Conservation (phyloP, 2,329 filamentous ascomycete species). For the Acrocalymma vagum region DNA sequence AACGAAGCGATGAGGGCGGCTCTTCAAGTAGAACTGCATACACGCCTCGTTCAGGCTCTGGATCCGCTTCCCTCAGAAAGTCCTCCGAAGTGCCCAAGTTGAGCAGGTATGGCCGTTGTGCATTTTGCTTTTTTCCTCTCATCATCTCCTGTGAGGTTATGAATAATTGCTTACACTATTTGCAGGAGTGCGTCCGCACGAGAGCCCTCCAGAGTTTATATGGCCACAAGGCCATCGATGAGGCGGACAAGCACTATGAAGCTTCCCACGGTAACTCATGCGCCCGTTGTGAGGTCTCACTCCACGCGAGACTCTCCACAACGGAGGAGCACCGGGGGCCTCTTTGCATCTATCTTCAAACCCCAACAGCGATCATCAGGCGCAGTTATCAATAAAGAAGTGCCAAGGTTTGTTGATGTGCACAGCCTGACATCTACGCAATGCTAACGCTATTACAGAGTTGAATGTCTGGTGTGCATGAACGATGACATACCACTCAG, state of each 20-base stretch:
- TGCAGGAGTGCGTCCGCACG: conserved; percentile 39
- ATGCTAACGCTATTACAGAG: conserved; percentile 54
- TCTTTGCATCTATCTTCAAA: conserved; percentile 43
- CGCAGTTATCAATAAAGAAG: conserved; percentile 33
- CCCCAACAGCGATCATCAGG: conserved; percentile 31
- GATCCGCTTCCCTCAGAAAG: conserved; percentile 37
- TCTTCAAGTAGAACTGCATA: conserved; percentile 44
- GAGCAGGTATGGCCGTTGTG: conserved; percentile 33
- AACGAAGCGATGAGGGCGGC: conserved; percentile 42
- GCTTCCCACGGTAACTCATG: conserved; percentile 24
- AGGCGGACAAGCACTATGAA: conserved; percentile 42
- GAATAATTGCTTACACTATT: conserved; percentile 24
- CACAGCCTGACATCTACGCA: neutral
- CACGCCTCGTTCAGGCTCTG: conserved; percentile 42
- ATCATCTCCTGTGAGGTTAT: no score
- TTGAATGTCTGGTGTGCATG: conserved; percentile 77
- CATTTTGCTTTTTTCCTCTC: no score
- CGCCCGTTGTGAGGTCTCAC: conserved; percentile 34
- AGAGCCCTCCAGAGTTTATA: conserved; percentile 36
- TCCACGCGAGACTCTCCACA: conserved; percentile 31
- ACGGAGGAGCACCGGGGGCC: conserved; percentile 43
- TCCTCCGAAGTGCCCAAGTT: conserved; percentile 37
- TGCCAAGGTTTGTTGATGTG: conserved; percentile 24
- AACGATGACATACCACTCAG: conserved; percentile 70
- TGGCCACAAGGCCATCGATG: conserved; percentile 36